A percentile compares a stretch with the other conserved stretches of the same genome.
Conservation (phyloP, 345 rosid species). For the Crucihimalaya himalaica region DNA sequence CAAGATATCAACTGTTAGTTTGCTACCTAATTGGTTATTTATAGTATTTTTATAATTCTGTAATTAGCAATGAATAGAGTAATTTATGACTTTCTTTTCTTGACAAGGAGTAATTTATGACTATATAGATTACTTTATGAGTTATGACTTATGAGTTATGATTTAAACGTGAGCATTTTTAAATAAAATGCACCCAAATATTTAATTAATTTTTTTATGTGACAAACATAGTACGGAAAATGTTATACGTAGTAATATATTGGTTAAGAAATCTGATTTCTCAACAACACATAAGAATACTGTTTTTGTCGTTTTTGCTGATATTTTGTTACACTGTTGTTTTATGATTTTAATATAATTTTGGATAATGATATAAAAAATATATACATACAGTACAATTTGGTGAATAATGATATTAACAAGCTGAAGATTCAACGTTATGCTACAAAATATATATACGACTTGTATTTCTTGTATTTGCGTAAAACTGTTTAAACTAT, state of each 20-base stretch:
- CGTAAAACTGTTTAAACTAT: background rate
- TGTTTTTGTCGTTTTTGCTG: background rate
- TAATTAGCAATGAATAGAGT: background rate
- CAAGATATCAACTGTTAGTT: conserved; percentile 9
- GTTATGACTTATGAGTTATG: background rate
- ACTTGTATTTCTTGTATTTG: background rate
- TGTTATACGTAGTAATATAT: background rate
- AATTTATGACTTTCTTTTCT: background rate
- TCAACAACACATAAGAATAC: background rate
- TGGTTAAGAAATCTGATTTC: background rate
- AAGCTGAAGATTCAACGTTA: background rate
- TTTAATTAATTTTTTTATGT: background rate
- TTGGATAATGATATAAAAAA: background rate
- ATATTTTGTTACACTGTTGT: background rate
- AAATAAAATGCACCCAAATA: background rate
- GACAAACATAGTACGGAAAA: background rate
- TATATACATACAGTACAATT: no score
- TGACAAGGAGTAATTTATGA: background rate
- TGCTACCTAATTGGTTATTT: background rate
- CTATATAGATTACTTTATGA: background rate
- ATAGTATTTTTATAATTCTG: background rate
- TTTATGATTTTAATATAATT: background rate
- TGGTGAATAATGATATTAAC: background rate
- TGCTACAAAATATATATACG: background rate
- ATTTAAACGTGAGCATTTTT: background rate